These are phyloP conservation scores for Leccinum cinnamomeum DNA, from an alignment of 1,284 basidiomycete genomes.

Conservation along the genomic window DNA sequence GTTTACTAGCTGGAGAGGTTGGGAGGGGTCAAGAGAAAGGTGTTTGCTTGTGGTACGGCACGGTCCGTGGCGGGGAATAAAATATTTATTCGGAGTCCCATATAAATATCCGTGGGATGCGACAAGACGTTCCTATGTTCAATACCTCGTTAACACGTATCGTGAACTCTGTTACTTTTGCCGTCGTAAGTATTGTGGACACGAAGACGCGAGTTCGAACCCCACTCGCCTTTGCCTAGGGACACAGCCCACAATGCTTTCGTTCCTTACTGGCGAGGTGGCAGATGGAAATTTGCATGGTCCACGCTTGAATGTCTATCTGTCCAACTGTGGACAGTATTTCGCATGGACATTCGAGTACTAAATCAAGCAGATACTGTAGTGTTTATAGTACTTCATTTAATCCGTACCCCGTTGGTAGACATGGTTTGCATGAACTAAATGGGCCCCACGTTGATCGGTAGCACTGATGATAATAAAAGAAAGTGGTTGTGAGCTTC, in stretches of 20 bases:
- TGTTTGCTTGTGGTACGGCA: constrained; percentile 16
- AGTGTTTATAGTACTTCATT: not conserved
- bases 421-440: not conserved
- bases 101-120: not conserved
- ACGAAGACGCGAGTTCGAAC: not conserved
- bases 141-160: not conserved
- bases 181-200: not conserved
- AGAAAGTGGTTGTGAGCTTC: not conserved
- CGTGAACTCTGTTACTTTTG: not conserved
- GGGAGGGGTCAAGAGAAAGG: constrained; percentile 20
- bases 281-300: constrained; percentile 52
- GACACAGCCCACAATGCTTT: constrained; percentile 65
- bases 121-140: not conserved
- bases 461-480: not conserved
- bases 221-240: constrained; percentile 65
- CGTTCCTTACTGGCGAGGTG: constrained; percentile 72
- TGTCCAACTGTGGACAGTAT: constrained; percentile 29
- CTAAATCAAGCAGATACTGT: constrained; percentile 55
- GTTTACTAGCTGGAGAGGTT: constrained; percentile 19
- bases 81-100: constrained; percentile 29
- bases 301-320: constrained; percentile 71
- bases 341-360: constrained; percentile 64
- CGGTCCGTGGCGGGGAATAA: constrained; percentile 23
- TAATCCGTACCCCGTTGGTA: not conserved
- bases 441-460: not conserved